Base-by-base conservation (phyloP, 768 basidiomycete genomes). In the Kwoniella newhampshirensis region DNA sequence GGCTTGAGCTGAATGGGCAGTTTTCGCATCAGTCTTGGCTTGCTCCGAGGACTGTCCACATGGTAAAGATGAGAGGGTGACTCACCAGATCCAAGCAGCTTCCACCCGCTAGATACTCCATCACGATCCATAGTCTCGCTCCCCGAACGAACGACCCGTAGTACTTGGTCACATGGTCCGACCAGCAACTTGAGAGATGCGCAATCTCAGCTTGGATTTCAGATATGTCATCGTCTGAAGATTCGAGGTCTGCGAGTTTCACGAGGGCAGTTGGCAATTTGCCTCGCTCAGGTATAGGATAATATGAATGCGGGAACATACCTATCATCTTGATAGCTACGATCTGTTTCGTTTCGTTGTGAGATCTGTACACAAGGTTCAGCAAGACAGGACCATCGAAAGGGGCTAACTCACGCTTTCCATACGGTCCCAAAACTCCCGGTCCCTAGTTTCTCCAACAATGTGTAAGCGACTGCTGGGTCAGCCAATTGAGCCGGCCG, bases 121-220 rank as follows among this genome's bases (percentile, higher is more conserved):
- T 98, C 70, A 99, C 77, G 72, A 99, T 99, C 96, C 96, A 99
- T 21, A 99, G 81, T 77, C 97, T 94, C 81, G 94, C 98, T 32
- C 88, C 86, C 63, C 91, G 86, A 51, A 99, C 91, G 77, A 99
- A 99, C 45, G 91, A 92, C 42, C 91, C 93, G 70, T 96, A 97
- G 76, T 98, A 98, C 43, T 87, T 82, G 39, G 96, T 98, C 51
- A 99, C 90, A 76, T 90, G 91, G 78, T 92, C 91, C 4, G 93
- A 97, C 75, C 93, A 91, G 79, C 92, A 94, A 66, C 89, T 89
- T 0, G 92, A 90, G 26, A 99, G 82, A 76, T 89, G 96, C 18
- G 92, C 89, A 64, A 99, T 99, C 77, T 99, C 96, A 75, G 91
- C 90, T 73, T 99, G 96, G 46, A 99, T 99, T 78, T 99, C 96